phyloP scores from a whole-genome alignment of 1,284 basidiomycete species.

The Malassezia globosa region DNA sequence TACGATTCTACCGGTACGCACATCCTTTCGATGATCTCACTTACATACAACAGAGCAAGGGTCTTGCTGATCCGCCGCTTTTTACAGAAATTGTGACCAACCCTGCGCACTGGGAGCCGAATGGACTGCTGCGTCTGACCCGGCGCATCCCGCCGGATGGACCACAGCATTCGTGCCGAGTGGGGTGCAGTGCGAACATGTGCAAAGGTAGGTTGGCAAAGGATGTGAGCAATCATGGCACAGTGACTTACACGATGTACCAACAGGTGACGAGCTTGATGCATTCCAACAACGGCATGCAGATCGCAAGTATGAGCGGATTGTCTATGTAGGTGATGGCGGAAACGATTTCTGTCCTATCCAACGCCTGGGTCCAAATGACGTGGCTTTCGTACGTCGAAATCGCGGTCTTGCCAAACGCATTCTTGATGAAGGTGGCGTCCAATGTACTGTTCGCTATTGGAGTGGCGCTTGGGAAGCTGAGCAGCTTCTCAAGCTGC shows the following conservation, averaged over 20 bases:
- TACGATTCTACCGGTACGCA: constrained; percentile 55
- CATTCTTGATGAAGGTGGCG: constrained; percentile 29
- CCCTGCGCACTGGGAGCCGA: constrained; percentile 67
- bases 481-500: constrained; percentile 25
- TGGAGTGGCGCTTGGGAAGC: constrained; percentile 46
- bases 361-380: constrained; percentile 54
- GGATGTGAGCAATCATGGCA: no score
- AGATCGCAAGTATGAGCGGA: constrained; percentile 60
- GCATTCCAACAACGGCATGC: constrained; percentile 63
- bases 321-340: constrained; percentile 88
- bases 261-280: constrained; percentile 69
- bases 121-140: constrained; percentile 64
- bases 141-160: constrained; percentile 61
- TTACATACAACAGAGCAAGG: background rate
- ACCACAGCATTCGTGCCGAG: constrained; percentile 65
- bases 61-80: constrained; percentile 44
- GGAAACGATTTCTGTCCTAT: constrained; percentile 91
- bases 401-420: constrained; percentile 38
- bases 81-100: constrained; percentile 87
- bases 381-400: constrained; percentile 40
- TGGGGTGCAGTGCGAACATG: constrained; percentile 93
- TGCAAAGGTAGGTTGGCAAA: constrained; percentile 72
- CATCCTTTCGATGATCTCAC: no score
- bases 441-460: constrained; percentile 34
- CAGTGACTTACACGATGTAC: background rate